Conservation (phyloP, 1,284 basidiomycete genomes). For the Sporisorium reilianum region DNA sequence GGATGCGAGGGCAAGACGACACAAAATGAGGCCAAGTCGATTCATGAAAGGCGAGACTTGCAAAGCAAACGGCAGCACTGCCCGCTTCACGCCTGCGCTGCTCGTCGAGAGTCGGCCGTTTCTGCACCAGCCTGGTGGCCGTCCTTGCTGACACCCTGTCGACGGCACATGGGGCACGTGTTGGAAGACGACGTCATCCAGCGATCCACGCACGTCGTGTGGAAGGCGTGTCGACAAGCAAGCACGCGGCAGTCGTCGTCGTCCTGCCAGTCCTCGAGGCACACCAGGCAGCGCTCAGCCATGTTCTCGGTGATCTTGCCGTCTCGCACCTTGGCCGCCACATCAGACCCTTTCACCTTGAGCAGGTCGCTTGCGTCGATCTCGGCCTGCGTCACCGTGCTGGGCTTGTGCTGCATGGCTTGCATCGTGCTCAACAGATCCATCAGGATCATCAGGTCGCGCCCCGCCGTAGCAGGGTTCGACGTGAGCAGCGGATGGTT, state of each 20-base stretch:
- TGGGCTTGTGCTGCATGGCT: constrained; percentile 56
- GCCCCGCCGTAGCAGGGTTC: constrained; percentile 55
- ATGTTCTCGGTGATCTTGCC: constrained; percentile 64
- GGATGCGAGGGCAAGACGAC: constrained; percentile 4
- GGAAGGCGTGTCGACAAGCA: constrained; percentile 63
- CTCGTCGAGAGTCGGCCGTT: constrained; percentile 43
- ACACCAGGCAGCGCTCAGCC: constrained; percentile 63
- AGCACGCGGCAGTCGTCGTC: constrained; percentile 60
- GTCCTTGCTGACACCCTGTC: constrained; percentile 50
- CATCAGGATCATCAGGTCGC: constrained; percentile 67
- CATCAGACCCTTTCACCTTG: constrained; percentile 47
- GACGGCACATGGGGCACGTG: constrained; percentile 61
- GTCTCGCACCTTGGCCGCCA: constrained; percentile 30
- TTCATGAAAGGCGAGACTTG: neutral
- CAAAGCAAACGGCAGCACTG: neutral
- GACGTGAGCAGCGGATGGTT: constrained; percentile 63
- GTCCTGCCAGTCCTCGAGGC: constrained; percentile 65
- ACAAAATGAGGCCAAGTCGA: neutral
- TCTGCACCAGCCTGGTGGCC: constrained; percentile 44
- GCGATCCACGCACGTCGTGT: constrained; percentile 57
- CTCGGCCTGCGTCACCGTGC: constrained; percentile 59
- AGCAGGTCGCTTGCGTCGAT: constrained; percentile 57
- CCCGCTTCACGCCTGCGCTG: constrained; percentile 29
- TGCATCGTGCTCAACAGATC: constrained; percentile 63
- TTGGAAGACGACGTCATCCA: constrained; percentile 62